phyloP scores from a whole-genome alignment of 1,284 basidiomycete genomes.

The Takashimella koratensis region DNA sequence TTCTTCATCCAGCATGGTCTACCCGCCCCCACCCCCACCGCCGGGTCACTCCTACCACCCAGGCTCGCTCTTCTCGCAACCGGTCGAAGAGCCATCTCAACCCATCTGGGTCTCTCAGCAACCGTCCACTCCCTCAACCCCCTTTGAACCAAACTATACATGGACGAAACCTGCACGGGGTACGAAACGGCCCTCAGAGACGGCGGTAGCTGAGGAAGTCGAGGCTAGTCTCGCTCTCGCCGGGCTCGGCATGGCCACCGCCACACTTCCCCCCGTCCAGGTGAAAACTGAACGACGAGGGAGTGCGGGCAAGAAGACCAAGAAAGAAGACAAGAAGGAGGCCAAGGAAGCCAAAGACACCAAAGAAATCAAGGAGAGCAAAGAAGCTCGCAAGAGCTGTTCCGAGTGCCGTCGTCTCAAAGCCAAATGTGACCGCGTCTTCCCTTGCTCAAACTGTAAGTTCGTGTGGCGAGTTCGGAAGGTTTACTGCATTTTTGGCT shows the following conservation, averaged over 20 bases:
- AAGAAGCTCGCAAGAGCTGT: slow-evolving; percentile 34
- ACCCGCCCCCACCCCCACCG: slow-evolving; percentile 20
- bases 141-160: background rate
- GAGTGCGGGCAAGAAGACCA: slow-evolving; percentile 1
- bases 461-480: too few relatives aligned
- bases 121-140: background rate
- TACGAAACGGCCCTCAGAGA: background rate
- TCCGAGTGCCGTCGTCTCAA: slow-evolving; percentile 43
- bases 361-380: slow-evolving; percentile 11
- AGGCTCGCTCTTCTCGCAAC: background rate
- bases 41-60: background rate
- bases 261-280: background rate
- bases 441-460: slow-evolving; percentile 46
- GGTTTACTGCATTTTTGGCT: too few relatives aligned
- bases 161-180: background rate
- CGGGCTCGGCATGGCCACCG: slow-evolving; percentile 18
- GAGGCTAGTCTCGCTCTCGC: slow-evolving; percentile 35
- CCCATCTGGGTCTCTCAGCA: background rate
- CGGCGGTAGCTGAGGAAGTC: slow-evolving; percentile 18
- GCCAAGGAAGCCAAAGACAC: slow-evolving; percentile 14
- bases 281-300: background rate
- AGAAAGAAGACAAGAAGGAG: slow-evolving; percentile 14
- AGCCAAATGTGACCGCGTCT: slow-evolving; percentile 43
- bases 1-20: slow-evolving; percentile 17
- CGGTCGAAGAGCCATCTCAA: background rate